Conservation (phyloP, 345 rosid species). For the Acer saccharum region DNA sequence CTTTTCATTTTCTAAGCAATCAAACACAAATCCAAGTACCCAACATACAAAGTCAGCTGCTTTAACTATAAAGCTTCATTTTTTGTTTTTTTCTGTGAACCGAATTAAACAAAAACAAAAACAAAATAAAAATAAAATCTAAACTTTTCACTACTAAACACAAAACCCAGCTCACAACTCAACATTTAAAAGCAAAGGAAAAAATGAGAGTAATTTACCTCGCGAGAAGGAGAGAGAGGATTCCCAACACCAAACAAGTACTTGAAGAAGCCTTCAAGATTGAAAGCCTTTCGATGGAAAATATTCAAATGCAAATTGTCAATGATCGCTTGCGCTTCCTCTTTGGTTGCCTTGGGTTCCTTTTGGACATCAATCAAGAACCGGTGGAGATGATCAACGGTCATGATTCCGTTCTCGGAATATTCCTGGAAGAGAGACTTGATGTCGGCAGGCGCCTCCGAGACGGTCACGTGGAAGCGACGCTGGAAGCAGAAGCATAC, state of each 20-base stretch:
- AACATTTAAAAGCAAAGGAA: not conserved
- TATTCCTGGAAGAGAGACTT: slow-evolving; percentile 49
- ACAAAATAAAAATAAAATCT: not conserved
- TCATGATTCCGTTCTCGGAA: slow-evolving; percentile 68
- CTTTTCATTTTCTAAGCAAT: not conserved
- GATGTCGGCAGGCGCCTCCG: slow-evolving; percentile 66
- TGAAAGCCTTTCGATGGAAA: slow-evolving; percentile 54
- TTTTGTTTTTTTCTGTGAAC: too few relatives aligned
- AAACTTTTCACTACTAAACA: not conserved
- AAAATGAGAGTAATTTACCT: slow-evolving; percentile 35
- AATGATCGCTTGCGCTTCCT: slow-evolving; percentile 62
- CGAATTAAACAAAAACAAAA: not conserved
- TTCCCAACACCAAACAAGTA: slow-evolving; percentile 54
- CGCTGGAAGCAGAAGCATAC: slow-evolving; percentile 65
- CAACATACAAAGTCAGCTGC: not conserved
- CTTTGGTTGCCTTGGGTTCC: slow-evolving; percentile 46
- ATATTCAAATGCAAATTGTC: slow-evolving; percentile 36
- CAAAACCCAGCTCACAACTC: not conserved
- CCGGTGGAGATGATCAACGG: slow-evolving; percentile 44
- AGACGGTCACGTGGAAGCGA: slow-evolving; percentile 47
- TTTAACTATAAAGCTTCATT: not conserved
- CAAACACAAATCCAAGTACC: not conserved
- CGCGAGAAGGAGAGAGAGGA: slow-evolving; percentile 41
- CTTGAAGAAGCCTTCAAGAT: slow-evolving; percentile 65
- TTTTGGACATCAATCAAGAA: slow-evolving; percentile 69